Base-by-base conservation (phyloP, 2,329 filamentous ascomycete genomes). In the Ascochyta lentis region DNA sequence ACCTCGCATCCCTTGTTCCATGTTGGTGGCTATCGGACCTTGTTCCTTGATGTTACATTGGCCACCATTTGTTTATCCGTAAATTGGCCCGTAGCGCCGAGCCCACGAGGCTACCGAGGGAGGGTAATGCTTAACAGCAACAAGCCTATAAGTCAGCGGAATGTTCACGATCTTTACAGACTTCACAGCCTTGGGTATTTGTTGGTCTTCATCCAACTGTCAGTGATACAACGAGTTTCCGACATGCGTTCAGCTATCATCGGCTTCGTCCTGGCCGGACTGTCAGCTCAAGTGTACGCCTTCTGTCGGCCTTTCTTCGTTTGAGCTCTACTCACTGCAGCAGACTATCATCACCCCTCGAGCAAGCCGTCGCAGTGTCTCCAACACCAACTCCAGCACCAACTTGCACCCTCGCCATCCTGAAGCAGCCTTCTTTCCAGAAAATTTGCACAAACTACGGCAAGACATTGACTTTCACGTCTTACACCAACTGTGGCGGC, bases 401-500 rank as follows among this genome's bases (percentile, higher is more conserved):
- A 19, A 49, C 55, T 16, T 72, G 69, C 52, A 64, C 50, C 1
- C 49, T 59, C 12, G 56, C 46, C 7, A 44, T 68, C 4, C 39
- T 68, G 8, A 60, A 59, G 29, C 31, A 41, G n/a, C 69, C 70
- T 1, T 58, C 63, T 0, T 49, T 66, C 19, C 46, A 53, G 6
- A 49, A 33, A 1, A 49, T 64, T 24, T 73, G 70, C 49, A 73
- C 68, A 5, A 65, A 67, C 9, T 60, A 63, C 39, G 47, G 56
- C 15, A 56, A 53, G 8, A 72, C 69, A 4, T 51, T 46, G 15
- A 73, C 70, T 0, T 39, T 39, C 8, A 73, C 70, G 4, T 50
- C 47, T 2, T 70, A 67, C n/a, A 68, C 60, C 2, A 60, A 73
- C 12, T 74, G 71, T 22, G 58, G 58, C 7, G 66, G 68, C 15